Evolutionary conservation across 768 basidiomycete species (phyloP), one percentile per base, ranked within the genome.

Genomic region (Candolleomyces efflorescens): DNA sequence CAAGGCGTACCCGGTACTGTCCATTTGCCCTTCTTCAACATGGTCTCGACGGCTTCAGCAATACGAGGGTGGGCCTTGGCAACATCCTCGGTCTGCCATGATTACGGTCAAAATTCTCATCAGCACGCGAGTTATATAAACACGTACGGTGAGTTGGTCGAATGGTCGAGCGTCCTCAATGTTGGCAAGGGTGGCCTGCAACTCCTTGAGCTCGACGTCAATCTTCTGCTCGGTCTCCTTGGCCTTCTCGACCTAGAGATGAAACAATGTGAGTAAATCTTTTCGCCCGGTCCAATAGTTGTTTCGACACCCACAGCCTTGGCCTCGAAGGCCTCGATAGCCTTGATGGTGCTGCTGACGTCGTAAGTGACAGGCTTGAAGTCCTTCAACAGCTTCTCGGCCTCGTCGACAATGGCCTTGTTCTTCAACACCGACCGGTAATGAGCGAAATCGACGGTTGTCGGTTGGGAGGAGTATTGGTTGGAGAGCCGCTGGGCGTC

Each of bases 1-100:
- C 1, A 22, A 15, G 32, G 67, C 79, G 54, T 69, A 88, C 94
- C 95, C 67, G 96, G 96, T 58, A 98, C 95, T 67, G 89, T 93
- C 89, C 93, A 97, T 79, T 98, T 97, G 74, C 95, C 95, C 78
- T 98, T 94, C 84, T 89, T 87, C 62, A 98, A 73, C 94, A 97
- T 96, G 64, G 81, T 90, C 77, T 98, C 93, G 59, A 97, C 92
- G 44, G 90, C 86, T 74, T 97, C 86, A 39, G 80, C 77, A 72
- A 98, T 86, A 73, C 92, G 92, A 17, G 97, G 97, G 74, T 97
- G 90, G 23, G 96, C 96, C 60, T 87, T 81, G 64, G 87, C 86
- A 64, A 98, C 91, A 60, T 99, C 96, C 68, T 89, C 87, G 61
- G 87, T 80, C 94, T 96, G 65, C 53, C 45, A 15, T 52, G 37